Evolutionary conservation across 176 grass and related monocot species (phyloP).

Genomic region (Oryza glaberrima): DNA sequence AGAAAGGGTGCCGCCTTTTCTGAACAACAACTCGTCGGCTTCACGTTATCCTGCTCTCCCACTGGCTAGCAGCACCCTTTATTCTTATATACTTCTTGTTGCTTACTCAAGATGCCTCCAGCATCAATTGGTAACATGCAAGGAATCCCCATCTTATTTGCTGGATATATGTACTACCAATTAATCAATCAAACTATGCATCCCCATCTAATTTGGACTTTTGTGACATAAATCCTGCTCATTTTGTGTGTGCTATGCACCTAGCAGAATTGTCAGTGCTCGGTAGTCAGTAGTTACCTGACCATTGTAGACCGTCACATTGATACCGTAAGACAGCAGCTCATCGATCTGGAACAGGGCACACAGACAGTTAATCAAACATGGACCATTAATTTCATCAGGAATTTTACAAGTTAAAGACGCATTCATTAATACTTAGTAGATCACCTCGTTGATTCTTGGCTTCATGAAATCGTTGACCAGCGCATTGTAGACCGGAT

Average conservation of each 20-base stretch:
- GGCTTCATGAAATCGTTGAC: constrained; percentile 60
- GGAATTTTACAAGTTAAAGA: background rate
- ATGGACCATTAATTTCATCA: background rate
- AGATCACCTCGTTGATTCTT: constrained; percentile 57
- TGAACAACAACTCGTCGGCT: constrained; percentile 5
- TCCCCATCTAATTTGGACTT: too few relatives aligned
- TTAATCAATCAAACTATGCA: background rate
- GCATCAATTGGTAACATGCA: too few relatives aligned
- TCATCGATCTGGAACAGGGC: constrained; percentile 42
- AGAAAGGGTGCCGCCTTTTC: constrained; percentile 1
- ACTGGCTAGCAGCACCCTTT: background rate
- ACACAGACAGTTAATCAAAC: background rate
- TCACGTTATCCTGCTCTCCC: background rate
- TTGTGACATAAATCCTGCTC: background rate
- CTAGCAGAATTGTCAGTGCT: background rate
- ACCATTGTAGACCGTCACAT: constrained; percentile 60
- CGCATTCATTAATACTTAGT: background rate
- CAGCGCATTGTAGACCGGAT: constrained; percentile 38
- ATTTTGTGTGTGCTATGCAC: background rate
- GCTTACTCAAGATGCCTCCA: background rate
- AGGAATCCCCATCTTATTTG: background rate
- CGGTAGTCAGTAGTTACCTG: constrained; percentile 39
- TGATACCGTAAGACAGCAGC: constrained; percentile 45
- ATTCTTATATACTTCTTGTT: background rate
- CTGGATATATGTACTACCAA: background rate